Evolutionary conservation across 192 early-diverging fungal species (phyloP).

Genomic region (Entomortierella lignicola): DNA sequence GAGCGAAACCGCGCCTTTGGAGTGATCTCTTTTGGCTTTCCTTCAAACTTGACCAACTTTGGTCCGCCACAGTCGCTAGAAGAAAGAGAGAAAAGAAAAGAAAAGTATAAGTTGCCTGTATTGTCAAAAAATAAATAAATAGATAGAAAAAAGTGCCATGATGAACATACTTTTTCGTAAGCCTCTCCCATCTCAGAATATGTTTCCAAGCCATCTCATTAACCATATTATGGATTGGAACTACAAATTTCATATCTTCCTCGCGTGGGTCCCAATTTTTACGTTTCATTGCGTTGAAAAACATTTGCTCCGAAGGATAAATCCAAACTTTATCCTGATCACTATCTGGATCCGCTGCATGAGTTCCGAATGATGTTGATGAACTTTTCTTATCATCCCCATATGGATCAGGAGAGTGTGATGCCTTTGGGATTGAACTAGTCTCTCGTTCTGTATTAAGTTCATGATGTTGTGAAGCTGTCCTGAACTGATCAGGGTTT

Average conservation of each 20-base stretch:
- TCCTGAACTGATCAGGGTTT: slow-evolving; percentile 60
- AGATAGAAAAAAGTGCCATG: not conserved
- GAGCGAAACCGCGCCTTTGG: slow-evolving; percentile 76
- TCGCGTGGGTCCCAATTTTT: slow-evolving; percentile 89
- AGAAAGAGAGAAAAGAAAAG: not conserved
- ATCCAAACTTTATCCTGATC: slow-evolving; percentile 72
- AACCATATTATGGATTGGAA: slow-evolving; percentile 95
- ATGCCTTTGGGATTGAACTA: slow-evolving; percentile 82
- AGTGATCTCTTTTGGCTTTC: slow-evolving; percentile 76
- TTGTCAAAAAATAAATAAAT: not conserved
- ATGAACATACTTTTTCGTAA: slow-evolving; percentile 61
- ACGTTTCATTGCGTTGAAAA: slow-evolving; percentile 95
- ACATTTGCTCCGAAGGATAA: slow-evolving; percentile 95
- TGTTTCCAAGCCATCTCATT: slow-evolving; percentile 92
- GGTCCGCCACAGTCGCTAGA: slow-evolving; percentile 71
- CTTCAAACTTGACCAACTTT: slow-evolving; percentile 80
- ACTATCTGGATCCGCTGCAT: slow-evolving; percentile 24
- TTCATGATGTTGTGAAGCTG: slow-evolving; percentile 50
- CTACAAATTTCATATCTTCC: slow-evolving; percentile 87
- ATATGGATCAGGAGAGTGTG: slow-evolving; percentile 56
- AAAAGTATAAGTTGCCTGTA: not conserved
- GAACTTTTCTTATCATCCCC: slow-evolving; percentile 57
- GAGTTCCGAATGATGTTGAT: slow-evolving; percentile 25
- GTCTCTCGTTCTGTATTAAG: slow-evolving; percentile 75
- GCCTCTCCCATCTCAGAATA: slow-evolving; percentile 86